Percentiles rank a stretch among this genome's conserved stretches.
Evolutionary conservation across 805 yeast species (phyloP).

Genomic region (Hermanozyma aechmeae): DNA sequence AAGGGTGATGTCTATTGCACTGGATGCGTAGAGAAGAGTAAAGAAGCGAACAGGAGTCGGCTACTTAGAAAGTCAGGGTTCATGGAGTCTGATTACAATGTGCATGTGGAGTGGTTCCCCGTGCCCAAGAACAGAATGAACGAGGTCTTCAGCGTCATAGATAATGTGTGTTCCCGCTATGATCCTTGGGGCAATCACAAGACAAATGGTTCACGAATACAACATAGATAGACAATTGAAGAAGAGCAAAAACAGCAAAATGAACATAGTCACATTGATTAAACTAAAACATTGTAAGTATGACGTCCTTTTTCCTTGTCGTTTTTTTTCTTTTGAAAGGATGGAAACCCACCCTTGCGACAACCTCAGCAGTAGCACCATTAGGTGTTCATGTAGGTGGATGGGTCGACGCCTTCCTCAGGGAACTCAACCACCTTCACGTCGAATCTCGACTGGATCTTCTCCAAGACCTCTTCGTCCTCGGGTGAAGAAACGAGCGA

Average conservation of each 20-base stretch:
- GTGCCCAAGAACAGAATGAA: conserved; percentile 34
- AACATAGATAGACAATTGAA: no score
- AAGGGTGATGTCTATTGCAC: conserved; percentile 40
- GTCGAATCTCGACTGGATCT: conserved; percentile 95
- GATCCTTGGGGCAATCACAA: not conserved
- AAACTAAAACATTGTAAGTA: no score
- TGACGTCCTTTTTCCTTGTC: no score
- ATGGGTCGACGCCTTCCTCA: conserved; percentile 95
- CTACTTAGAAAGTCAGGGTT: conserved; percentile 1
- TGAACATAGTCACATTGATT: no score
- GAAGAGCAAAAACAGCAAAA: no score
- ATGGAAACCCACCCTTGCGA: no score
- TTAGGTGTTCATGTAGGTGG: conserved; percentile 94
- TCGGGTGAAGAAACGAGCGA: conserved; percentile 80
- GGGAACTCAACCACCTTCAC: conserved; percentile 94
- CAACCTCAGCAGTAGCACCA: no score
- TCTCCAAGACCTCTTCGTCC: conserved; percentile 82
- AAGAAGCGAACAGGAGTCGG: not conserved
- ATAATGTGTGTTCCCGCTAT: conserved; percentile 4
- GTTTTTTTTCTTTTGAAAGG: no score
- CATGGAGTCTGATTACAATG: conserved; percentile 12
- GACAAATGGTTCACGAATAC: no score
- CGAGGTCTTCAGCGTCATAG: conserved; percentile 23
- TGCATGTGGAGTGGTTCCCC: conserved; percentile 52
- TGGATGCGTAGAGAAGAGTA: conserved; percentile 23